phyloP scores from a whole-genome alignment of 2,329 filamentous ascomycete species.

The Septoria linicola region DNA sequence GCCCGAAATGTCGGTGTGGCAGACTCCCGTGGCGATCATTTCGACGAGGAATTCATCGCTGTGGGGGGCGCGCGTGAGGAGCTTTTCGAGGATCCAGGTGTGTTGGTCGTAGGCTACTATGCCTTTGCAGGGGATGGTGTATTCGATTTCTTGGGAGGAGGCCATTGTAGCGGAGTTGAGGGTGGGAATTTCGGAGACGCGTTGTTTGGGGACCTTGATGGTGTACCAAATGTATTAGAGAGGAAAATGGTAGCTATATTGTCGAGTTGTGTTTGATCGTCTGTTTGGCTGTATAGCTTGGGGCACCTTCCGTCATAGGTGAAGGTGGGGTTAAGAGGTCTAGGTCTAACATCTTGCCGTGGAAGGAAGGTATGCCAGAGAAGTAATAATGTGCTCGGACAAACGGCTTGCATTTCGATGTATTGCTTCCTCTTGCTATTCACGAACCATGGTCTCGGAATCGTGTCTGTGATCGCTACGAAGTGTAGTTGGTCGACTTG shows the following conservation, averaged over 20 bases:
- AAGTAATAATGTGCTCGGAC: slow-evolving; percentile 8
- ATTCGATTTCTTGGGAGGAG: slow-evolving; percentile 18
- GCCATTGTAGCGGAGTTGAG: no score
- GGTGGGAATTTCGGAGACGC: no score
- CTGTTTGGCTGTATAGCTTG: slow-evolving; percentile 5
- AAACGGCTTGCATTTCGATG: neutral
- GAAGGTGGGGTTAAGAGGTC: slow-evolving; percentile 3
- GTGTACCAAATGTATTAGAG: no score
- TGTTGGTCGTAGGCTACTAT: slow-evolving; percentile 34
- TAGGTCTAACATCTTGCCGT: slow-evolving; percentile 2
- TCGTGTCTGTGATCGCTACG: no score
- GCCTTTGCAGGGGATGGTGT: slow-evolving; percentile 29
- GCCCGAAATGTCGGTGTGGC: slow-evolving; percentile 48
- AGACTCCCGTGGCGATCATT: slow-evolving; percentile 54
- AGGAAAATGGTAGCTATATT: no score
- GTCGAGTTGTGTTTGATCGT: no score
- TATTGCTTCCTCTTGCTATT: no score
- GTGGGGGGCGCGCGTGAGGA: slow-evolving; percentile 26
- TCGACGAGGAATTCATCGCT: slow-evolving; percentile 51
- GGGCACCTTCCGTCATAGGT: slow-evolving; percentile 10
- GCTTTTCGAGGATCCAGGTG: slow-evolving; percentile 25
- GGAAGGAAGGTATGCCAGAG: neutral
- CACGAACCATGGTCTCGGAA: no score
- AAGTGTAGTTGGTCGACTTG: no score
- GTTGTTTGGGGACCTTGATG: slow-evolving; percentile 11